Base-by-base conservation (phyloP, 192 early-diverging fungal species). In the Linnemannia zychae region DNA sequence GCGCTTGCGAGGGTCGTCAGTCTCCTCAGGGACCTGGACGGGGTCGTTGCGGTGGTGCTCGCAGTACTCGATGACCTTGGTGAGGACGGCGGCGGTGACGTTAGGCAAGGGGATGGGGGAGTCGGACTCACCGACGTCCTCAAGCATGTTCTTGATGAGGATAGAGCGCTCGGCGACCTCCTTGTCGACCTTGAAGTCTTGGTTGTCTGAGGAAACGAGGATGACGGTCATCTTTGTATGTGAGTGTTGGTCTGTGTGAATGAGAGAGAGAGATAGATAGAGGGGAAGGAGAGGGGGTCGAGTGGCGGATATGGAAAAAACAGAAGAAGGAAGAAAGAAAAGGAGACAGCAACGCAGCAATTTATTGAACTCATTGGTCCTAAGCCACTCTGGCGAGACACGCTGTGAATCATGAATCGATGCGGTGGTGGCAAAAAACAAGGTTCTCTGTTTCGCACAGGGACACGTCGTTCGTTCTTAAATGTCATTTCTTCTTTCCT, bases 51-150 rank as follows among this genome's bases (percentile, higher is more conserved):
- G 86, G 81, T 97, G 96, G 85, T 96, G 92, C 74, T 90, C 91
- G 77, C 94, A 96, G 92, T 95, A 97, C 86, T 96, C 94, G 66
- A 97, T 94, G 22, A 97, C 94, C 88, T 96, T 95, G 37, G 89
- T 90, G 72, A 97, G 88, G n/a, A 96, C 92, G 63, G 90, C 90
- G 71, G 87, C 87, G 5, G 90, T 92, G 31, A 97, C 96, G 71
- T 96, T 96, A 36, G 95, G 94, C 60, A 97, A 88, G 17, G 95
- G 95, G 50, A 97, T 96, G 50, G 92, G 87, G 34, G 90, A 88
- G 53, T 93, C 91, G 28, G 77, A 89, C 78, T 95, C 92, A 36
- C 93, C 94, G 52, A 95, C 87, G 75, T 96, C 89, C 87, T 95
- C 95, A 37, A 96, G 87, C 92, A 96, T 91, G 87, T 95, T 96